Base-by-base conservation (phyloP, 73 alveolate genomes). In the Paramecium tetraurelia region DNA sequence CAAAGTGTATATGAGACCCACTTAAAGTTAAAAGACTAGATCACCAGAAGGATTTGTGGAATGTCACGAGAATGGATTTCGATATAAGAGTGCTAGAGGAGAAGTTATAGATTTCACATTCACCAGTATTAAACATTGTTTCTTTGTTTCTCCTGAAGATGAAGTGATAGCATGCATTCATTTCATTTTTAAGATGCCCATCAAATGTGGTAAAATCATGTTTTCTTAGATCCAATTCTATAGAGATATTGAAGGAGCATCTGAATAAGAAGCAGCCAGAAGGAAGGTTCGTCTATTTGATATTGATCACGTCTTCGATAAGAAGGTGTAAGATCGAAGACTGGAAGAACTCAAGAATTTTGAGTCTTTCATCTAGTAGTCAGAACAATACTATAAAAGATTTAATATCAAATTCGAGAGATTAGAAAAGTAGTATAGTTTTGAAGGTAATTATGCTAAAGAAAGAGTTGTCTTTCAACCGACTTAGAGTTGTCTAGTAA, bases 121-220 rank as follows among this genome's bases (percentile, higher is more conserved):
- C 86, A 88, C 95, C 36, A 97, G 96, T 77, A 93, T 98, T 40
- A 96, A 96, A 92, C 99, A 98, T 88, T 97, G 98, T 29, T 97
- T 98, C 95, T 96, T 94, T 95, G 96, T 96, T 88, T 97, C 99
- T 0, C 97, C 99, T 85, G 98, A 96, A 57, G 84, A 89, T 18
- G 99, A 98, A 93, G 96, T 98, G 70, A 96, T 97, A 11, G 99
- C 96, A 18, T 94, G 97, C 80, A 94, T 98, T 22, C 99, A 98
- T 86, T 97, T 98, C 95, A 86, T 96, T 87, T 93, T 98, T 58
- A 94, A 97, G 59, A 94, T 92, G 86, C 97, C 97, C 2, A 95
- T 97, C 20, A 76, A 94, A 76, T 88, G 95, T 3, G 99, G 99
- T 6, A 95, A 89, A 70, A 97, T 96, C 86, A 95, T 95, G 75